Percentiles rank a stretch among this genome's conserved stretches.
phyloP scores from a whole-genome alignment of 2,329 filamentous ascomycete species.

The Hypoxylon sp. region DNA sequence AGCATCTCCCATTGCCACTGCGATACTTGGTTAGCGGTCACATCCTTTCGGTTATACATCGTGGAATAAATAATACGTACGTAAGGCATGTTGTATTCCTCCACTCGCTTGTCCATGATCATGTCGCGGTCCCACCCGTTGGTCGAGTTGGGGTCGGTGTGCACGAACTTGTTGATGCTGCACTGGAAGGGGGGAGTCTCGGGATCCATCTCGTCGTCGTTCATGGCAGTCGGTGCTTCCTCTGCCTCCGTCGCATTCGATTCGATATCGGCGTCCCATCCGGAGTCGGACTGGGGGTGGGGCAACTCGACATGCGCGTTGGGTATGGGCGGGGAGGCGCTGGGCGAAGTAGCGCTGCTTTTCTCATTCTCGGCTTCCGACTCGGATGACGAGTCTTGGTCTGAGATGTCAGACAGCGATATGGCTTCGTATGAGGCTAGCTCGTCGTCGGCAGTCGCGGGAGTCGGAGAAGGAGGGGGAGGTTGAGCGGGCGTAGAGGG shows the following conservation, averaged over 20 bases:
- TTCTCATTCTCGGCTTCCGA: too few relatives aligned
- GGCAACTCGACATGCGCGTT: too few relatives aligned
- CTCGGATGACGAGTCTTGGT: too few relatives aligned
- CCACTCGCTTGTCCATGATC: conserved; percentile 15
- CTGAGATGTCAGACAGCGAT: too few relatives aligned
- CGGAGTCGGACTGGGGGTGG: too few relatives aligned
- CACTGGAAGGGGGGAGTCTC: not conserved
- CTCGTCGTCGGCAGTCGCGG: too few relatives aligned
- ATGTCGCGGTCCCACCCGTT: not conserved
- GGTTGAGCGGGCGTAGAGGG: too few relatives aligned
- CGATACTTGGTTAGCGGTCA: conserved; percentile 3
- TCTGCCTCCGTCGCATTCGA: not conserved
- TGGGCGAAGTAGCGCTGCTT: too few relatives aligned
- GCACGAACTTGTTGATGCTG: not conserved
- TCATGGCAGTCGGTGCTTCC: not conserved
- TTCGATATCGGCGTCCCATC: not conserved
- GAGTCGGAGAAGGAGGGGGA: too few relatives aligned
- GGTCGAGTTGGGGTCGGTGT: not conserved
- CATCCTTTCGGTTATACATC: not conserved
- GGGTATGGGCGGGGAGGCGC: too few relatives aligned
- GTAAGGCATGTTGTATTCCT: not conserved
- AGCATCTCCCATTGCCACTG: conserved; percentile 31
- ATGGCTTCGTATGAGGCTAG: too few relatives aligned
- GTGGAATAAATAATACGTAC: too few relatives aligned
- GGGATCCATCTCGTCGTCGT: not conserved